These are phyloP conservation scores for Auricularia sp. DNA, from an alignment of 768 basidiomycete genomes.

Conservation along the genomic window DNA sequence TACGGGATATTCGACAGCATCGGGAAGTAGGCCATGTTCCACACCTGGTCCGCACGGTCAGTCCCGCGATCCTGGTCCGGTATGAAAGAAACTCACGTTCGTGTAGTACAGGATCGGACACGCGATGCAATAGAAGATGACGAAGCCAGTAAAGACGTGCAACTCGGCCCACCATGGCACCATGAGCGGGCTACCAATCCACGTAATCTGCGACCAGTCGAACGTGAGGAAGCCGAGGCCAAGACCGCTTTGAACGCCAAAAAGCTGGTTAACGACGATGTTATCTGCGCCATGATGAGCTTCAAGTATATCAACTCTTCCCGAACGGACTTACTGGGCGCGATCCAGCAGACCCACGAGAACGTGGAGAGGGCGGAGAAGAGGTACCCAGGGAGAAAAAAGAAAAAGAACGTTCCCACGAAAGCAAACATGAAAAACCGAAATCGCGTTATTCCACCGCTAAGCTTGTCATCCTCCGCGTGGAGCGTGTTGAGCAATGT, in stretches of 20 bases:
- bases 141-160: constrained; percentile 32
- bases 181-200: constrained; percentile 32
- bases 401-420: constrained; percentile 26
- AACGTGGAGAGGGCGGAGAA: constrained; percentile 36
- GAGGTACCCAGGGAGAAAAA: constrained; percentile 36
- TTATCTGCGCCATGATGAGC: constrained; percentile 17
- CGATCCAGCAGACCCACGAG: constrained; percentile 39
- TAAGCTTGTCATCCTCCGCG: constrained; percentile 32
- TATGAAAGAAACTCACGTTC: constrained; percentile 11
- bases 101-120: constrained; percentile 11
- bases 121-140: constrained; percentile 30
- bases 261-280: constrained; percentile 35
- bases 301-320: no score
- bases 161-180: constrained; percentile 41
- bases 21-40: constrained; percentile 32
- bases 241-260: constrained; percentile 32
- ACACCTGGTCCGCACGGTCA: constrained; percentile 16
- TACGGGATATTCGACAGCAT: constrained; percentile 27
- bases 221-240: constrained; percentile 40
- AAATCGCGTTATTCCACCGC: constrained; percentile 25
- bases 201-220: constrained; percentile 38
- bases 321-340: constrained; percentile 16
- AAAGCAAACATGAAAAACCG: constrained; percentile 28
- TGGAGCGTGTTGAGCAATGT: constrained; percentile 40
- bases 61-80: neutral